Percentiles rank a stretch among this genome's conserved stretches.
These are phyloP conservation scores for Rhodotorula sp. DNA, from an alignment of 1,284 basidiomycete species.

Conservation along the genomic window DNA sequence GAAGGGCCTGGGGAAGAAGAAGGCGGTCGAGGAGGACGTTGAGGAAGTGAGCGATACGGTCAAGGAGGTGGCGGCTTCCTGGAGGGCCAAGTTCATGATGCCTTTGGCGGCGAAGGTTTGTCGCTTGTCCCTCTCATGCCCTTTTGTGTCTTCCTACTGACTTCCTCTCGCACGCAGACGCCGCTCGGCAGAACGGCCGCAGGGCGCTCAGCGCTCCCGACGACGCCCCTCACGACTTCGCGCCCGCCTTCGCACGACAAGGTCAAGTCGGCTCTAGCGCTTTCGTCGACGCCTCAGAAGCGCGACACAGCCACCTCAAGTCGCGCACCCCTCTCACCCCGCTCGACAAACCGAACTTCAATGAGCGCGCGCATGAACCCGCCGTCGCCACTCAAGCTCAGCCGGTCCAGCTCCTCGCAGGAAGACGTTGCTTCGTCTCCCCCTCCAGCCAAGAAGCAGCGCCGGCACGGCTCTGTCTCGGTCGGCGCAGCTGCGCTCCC, in stretches of 20 bases:
- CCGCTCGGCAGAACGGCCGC: neutral
- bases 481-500: neutral
- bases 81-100: conserved; percentile 49
- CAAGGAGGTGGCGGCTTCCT: conserved; percentile 47
- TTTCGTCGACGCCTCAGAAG: neutral
- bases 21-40: conserved; percentile 28
- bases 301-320: neutral
- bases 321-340: conserved; percentile 25
- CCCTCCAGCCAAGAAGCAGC: conserved; percentile 6
- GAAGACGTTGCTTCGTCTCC: neutral
- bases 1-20: neutral
- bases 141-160: neutral
- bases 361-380: neutral
- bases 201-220: neutral
- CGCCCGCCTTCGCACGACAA: conserved; percentile 7
- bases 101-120: conserved; percentile 11
- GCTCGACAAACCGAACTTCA: conserved; percentile 11
- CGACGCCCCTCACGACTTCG: conserved; percentile 4
- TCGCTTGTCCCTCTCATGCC: no score
- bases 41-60: conserved; percentile 43
- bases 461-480: neutral
- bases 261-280: neutral
- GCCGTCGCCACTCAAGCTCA: neutral
- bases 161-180: neutral
- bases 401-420: neutral